phyloP scores from a whole-genome alignment of 768 basidiomycete species.

The Coprinopsis marcescibilis region DNA sequence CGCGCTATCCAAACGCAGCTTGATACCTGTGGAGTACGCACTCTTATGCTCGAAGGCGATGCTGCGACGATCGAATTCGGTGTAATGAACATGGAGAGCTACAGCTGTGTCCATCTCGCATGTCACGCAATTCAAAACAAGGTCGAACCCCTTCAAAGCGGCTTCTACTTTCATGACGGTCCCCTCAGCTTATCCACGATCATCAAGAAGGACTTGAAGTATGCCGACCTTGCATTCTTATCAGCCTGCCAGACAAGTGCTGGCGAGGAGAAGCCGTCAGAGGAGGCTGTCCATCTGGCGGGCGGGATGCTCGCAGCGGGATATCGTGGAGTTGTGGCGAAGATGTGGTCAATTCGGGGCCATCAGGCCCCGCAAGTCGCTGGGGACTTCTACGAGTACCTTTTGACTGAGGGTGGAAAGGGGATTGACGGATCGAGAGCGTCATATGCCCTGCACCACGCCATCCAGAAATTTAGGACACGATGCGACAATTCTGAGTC shows the following conservation, averaged over 20 bases:
- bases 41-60: constrained; percentile 15
- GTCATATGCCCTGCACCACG: constrained; percentile 17
- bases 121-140: too few relatives aligned
- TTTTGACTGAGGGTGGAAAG: constrained; percentile 2
- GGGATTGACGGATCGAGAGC: constrained; percentile 8
- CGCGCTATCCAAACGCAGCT: too few relatives aligned
- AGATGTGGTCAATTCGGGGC: constrained; percentile 35
- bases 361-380: constrained; percentile 23
- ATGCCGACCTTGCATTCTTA: constrained; percentile 29
- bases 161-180: too few relatives aligned
- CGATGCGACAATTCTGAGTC: too few relatives aligned
- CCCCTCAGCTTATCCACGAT: too few relatives aligned
- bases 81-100: too few relatives aligned
- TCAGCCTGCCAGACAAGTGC: constrained; percentile 36
- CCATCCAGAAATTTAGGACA: constrained; percentile 12
- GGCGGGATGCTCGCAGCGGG: constrained; percentile 34
- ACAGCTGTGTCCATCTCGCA: too few relatives aligned
- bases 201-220: too few relatives aligned
- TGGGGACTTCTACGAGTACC: constrained; percentile 20
- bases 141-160: too few relatives aligned
- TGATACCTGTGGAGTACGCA: constrained; percentile 13
- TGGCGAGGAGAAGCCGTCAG: constrained; percentile 21
- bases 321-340: too few relatives aligned
- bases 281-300: constrained; percentile 34
- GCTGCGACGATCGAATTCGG: constrained; percentile 12